These are phyloP conservation scores for Zarea fungicola DNA, from an alignment of 2,329 filamentous ascomycete species.

Conservation along the genomic window DNA sequence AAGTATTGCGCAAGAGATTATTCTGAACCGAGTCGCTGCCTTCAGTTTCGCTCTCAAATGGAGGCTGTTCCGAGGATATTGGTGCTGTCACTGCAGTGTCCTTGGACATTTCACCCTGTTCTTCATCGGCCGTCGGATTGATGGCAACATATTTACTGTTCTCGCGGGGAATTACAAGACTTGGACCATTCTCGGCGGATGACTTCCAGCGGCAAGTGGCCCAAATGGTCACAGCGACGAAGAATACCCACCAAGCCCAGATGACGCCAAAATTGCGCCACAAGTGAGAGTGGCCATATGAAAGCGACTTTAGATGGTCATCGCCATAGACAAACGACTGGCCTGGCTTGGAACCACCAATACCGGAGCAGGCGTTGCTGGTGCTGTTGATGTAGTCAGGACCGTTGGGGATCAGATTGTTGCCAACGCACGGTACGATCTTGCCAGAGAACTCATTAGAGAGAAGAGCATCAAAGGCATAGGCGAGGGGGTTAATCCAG, in stretches of 20 bases:
- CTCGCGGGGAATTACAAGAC: conserved; percentile 59
- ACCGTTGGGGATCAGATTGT: conserved; percentile 47
- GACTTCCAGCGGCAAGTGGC: conserved; percentile 53
- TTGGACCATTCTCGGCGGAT: conserved; percentile 45
- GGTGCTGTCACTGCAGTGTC: too few species aligned
- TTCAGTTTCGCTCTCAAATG: conserved; percentile 30
- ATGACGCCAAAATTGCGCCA: conserved; percentile 60
- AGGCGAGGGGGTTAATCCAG: conserved; percentile 63
- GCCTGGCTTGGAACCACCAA: conserved; percentile 49
- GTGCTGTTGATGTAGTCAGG: conserved; percentile 38
- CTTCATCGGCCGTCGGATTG: conserved; percentile 40
- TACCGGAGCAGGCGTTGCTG: conserved; percentile 51
- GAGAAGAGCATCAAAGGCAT: conserved; percentile 63
- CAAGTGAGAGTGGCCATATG: conserved; percentile 45
- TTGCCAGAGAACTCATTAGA: conserved; percentile 65
- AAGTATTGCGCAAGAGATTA: conserved; percentile 56
- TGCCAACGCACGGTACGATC: conserved; percentile 43
- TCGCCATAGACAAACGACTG: conserved; percentile 48
- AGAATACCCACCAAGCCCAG: conserved; percentile 59
- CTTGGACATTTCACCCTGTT: conserved; percentile 33
- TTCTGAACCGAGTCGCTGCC: conserved; percentile 15
- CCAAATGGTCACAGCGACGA: conserved; percentile 52
- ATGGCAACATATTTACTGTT: conserved; percentile 23
- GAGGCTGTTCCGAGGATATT: conserved; percentile 7
- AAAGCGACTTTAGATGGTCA: conserved; percentile 51